Percentiles rank a stretch among this genome's conserved stretches.
phyloP scores from a whole-genome alignment of 2,329 filamentous ascomycete species.

The Chalara sp. region DNA sequence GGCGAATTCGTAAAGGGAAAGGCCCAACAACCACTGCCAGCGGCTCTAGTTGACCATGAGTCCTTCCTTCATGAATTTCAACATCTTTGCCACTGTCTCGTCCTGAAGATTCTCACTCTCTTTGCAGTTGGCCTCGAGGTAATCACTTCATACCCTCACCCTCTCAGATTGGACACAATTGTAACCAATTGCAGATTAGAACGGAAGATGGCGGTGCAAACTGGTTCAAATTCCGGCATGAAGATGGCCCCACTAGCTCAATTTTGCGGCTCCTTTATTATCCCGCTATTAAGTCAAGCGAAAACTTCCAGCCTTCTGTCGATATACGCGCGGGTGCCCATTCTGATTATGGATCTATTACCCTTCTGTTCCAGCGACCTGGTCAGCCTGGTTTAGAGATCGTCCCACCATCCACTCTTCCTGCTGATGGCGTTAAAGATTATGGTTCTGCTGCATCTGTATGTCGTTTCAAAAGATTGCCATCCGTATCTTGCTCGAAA shows the following conservation, averaged over 20 bases:
- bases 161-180: neutral
- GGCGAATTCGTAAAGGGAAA: constrained; percentile 63
- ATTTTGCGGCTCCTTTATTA: constrained; percentile 62
- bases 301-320: constrained; percentile 37
- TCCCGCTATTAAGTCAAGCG: constrained; percentile 41
- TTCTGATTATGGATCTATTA: constrained; percentile 68
- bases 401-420: constrained; percentile 42
- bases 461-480: too few relatives aligned
- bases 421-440: too few relatives aligned
- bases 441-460: too few relatives aligned
- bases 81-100: constrained; percentile 64
- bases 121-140: constrained; percentile 70
- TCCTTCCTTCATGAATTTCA: constrained; percentile 60
- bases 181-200: constrained; percentile 16
- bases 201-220: constrained; percentile 15
- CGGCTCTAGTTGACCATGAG: constrained; percentile 52
- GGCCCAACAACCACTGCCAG: constrained; percentile 71
- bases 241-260: constrained; percentile 45
- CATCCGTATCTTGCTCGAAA: too few relatives aligned
- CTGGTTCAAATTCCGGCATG: constrained; percentile 54
- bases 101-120: constrained; percentile 64
- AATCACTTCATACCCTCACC: neutral
- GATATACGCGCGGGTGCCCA: constrained; percentile 88
- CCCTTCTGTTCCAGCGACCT: constrained; percentile 76
- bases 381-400: constrained; percentile 87